These are phyloP conservation scores for Fusarium sp. DNA, from an alignment of 2,329 filamentous ascomycete genomes.

Conservation along the genomic window DNA sequence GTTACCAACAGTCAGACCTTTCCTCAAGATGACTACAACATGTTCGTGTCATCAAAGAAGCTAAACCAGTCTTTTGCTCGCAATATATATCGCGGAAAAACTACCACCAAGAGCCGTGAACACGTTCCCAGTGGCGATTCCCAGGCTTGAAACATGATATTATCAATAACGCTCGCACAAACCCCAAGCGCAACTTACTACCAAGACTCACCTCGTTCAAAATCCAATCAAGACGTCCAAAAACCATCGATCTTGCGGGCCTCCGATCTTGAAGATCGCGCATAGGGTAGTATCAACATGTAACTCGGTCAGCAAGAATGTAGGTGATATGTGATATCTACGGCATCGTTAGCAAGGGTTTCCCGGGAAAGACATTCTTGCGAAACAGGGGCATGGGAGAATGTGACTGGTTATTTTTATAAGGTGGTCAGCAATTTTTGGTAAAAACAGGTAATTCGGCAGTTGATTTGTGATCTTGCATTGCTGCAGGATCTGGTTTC, in stretches of 20 bases:
- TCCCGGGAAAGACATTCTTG: constrained; percentile 16
- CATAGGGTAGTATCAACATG: constrained; percentile 10
- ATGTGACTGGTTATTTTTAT: constrained; percentile 11
- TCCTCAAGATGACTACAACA: neutral
- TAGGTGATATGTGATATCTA: constrained; percentile 31
- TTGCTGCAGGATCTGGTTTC: constrained; percentile 3
- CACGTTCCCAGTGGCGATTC: neutral
- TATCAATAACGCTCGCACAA: neutral
- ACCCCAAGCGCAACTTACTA: neutral
- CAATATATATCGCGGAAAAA: neutral
- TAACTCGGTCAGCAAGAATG: neutral
- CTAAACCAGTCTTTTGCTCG: neutral
- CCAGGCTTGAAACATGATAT: neutral
- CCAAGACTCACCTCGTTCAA: neutral
- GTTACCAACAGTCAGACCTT: neutral
- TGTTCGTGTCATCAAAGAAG: neutral
- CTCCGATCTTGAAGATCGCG: constrained; percentile 13
- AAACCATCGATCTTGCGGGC: neutral
- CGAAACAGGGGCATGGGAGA: neutral
- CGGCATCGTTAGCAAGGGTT: constrained; percentile 14
- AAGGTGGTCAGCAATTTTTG: neutral
- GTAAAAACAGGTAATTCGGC: neutral
- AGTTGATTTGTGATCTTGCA: constrained; percentile 7
- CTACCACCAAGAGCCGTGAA: neutral
- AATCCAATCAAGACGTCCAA: neutral